Evolutionary conservation across 1,284 basidiomycete genomes (phyloP), one percentile per base, ranked within the genome.

Genomic region (Blastosporella zonata): DNA sequence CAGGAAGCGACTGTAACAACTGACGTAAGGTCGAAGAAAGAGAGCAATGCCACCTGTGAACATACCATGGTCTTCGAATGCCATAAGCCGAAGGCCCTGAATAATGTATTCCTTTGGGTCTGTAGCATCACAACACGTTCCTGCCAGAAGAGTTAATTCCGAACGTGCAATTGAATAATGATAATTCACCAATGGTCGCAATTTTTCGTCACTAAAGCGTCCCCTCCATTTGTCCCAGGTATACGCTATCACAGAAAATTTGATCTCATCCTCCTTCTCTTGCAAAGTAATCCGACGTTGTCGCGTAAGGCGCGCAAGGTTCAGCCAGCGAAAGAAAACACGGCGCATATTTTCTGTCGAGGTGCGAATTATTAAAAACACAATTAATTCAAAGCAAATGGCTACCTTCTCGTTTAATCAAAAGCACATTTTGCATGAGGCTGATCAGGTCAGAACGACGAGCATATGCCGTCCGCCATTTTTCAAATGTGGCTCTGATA

Each of bases 171-270:
- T 29, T 18, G 20, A 7, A 15, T 18, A 40, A 35, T 13, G 6
- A 22, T 25, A 21, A 50, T 81, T 60, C 53, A 89, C 87, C 59
- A 85, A 62, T 18, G 83, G 82, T 28, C 76, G 78, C 41, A 91
- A 67, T 51, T 72, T 72, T 55, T 80, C 78, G 46, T 82, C 78
- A 52, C 72, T 74, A 61, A 81, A 88, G 33, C 72, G 76, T 47
- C 85, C 87, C 58, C 82, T 71, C 89, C 89, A 91, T 58, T 73
- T 82, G 47, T 89, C 84, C 87, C 87, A 91, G 23, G 76, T 77
- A 29, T 65, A 68, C 23, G 75, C 71, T 20, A 84, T 64, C 15
- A 70, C 60, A 12, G 68, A 66, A 9, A 75, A 63, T 53, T 77
- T 74, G 56, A 87, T 71, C 53, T 87, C 78, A 25, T 79, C 73